These are phyloP conservation scores for Sporisorium sorghi DNA, from an alignment of 1,284 basidiomycete genomes.

Conservation along the genomic window DNA sequence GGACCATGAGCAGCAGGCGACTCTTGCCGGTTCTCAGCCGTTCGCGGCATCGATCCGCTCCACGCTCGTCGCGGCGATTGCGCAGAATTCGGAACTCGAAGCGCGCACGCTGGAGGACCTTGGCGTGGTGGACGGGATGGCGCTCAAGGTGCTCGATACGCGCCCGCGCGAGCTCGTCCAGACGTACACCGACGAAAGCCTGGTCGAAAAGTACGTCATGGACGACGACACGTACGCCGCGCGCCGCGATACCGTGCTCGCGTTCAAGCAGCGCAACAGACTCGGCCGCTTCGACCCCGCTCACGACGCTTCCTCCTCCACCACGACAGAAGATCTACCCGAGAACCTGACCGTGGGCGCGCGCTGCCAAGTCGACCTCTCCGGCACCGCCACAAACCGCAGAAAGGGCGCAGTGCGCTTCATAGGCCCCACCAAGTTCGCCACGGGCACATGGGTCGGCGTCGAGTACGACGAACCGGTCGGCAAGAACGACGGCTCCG, in stretches of 20 bases:
- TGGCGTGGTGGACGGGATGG: constrained; percentile 77
- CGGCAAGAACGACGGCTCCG: constrained; percentile 92
- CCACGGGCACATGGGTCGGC: constrained; percentile 81
- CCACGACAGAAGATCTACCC: constrained; percentile 14
- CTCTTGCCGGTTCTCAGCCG: constrained; percentile 24
- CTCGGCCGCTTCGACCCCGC: constrained; percentile 83
- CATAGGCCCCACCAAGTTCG: constrained; percentile 84
- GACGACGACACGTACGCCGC: constrained; percentile 84
- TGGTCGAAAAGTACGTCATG: constrained; percentile 93
- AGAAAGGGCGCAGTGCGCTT: constrained; percentile 87
- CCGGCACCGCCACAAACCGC: constrained; percentile 55
- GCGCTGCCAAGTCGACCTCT: constrained; percentile 84
- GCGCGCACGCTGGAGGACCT: constrained; percentile 79
- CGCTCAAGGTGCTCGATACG: constrained; percentile 76
- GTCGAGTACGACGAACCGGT: constrained; percentile 95
- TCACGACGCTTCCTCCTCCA: constrained; percentile 61
- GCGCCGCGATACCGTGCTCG: constrained; percentile 80
- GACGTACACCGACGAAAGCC: constrained; percentile 83
- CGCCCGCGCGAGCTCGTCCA: constrained; percentile 75
- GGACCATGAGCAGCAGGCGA: constrained; percentile 49
- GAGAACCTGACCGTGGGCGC: constrained; percentile 76
- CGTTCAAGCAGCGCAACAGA: constrained; percentile 88
- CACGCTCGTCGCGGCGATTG: constrained; percentile 72
- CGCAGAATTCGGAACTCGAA: constrained; percentile 76
- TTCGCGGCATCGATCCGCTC: constrained; percentile 64